Percentiles rank a stretch among this genome's conserved stretches.
phyloP scores from a whole-genome alignment of 1,139 yeast genomes.

The Candida freyschussii region DNA sequence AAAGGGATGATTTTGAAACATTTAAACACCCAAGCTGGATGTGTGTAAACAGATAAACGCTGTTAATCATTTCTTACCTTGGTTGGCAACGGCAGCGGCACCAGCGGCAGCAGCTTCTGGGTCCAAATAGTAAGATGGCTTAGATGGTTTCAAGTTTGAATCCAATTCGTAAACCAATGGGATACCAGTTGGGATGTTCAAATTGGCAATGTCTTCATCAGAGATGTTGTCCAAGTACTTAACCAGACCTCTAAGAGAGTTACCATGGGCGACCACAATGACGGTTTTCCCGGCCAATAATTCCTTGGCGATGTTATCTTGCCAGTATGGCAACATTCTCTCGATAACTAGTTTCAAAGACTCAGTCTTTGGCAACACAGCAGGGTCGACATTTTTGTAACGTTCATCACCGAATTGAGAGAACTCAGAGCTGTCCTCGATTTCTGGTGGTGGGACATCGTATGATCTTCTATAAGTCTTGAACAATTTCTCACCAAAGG shows the following conservation, averaged over 20 bases:
- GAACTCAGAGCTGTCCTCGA: constrained; percentile 72
- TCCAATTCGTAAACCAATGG: constrained; percentile 98
- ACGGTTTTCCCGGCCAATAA: constrained; percentile 86
- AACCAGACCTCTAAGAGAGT: constrained; percentile 94
- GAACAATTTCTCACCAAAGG: constrained; percentile 90
- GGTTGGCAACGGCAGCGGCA: constrained; percentile 98
- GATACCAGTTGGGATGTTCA: constrained; percentile 98
- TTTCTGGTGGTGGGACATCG: constrained; percentile 94
- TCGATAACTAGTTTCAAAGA: constrained; percentile 93
- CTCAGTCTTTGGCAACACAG: constrained; percentile 88
- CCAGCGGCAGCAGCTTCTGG: constrained; percentile 99
- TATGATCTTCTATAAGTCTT: constrained; percentile 97
- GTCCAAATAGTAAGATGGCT: constrained; percentile 94
- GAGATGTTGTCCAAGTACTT: constrained; percentile 95
- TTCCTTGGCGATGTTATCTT: constrained; percentile 85
- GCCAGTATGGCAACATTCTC: constrained; percentile 98
- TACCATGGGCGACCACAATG: constrained; percentile 95
- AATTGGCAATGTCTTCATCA: constrained; percentile 86
- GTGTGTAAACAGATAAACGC: no score
- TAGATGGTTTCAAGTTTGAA: constrained; percentile 78
- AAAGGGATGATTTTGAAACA: no score
- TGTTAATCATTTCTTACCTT: constrained; percentile 64
- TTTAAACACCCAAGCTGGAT: no score
- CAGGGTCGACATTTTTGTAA: constrained; percentile 78
- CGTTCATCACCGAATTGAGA: constrained; percentile 85